Conservation (phyloP, 2,329 filamentous ascomycete genomes). For the Chaetomiaceae sp. region DNA sequence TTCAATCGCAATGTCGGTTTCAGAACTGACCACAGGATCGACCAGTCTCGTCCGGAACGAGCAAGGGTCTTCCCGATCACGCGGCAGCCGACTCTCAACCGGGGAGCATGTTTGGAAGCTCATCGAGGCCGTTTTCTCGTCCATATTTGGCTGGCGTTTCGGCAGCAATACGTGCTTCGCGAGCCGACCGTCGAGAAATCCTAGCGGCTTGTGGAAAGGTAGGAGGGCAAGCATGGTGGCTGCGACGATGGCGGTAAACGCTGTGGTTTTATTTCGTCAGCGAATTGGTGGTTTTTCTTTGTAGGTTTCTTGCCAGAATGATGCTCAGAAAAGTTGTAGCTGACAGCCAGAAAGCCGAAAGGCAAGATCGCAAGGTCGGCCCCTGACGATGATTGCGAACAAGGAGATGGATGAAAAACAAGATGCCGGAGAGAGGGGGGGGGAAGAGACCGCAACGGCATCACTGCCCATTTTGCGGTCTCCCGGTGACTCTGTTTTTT, state of each 20-base stretch:
- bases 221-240: slow-evolving; percentile 12
- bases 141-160: neutral
- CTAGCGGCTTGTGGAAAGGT: slow-evolving; percentile 4
- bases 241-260: slow-evolving; percentile 3
- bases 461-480: neutral
- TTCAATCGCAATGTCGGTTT: slow-evolving; percentile 1
- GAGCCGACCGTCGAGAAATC: neutral
- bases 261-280: slow-evolving; percentile 3
- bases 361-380: neutral
- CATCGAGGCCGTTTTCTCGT: neutral
- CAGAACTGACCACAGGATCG: slow-evolving; percentile 4
- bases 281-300: neutral
- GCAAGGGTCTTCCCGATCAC: slow-evolving; percentile 15
- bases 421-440: no score
- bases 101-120: neutral
- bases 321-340: neutral
- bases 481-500: no score
- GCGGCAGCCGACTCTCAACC: neutral
- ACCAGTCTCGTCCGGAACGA: slow-evolving; percentile 18
- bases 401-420: neutral
- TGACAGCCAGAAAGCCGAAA: neutral
- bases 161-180: slow-evolving; percentile 3
- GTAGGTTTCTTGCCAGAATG: neutral
- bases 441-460: neutral
- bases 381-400: neutral